Percentiles rank a stretch among this genome's conserved stretches.
These are phyloP conservation scores for Russula lepida DNA, from an alignment of 768 basidiomycete genomes.

Conservation along the genomic window DNA sequence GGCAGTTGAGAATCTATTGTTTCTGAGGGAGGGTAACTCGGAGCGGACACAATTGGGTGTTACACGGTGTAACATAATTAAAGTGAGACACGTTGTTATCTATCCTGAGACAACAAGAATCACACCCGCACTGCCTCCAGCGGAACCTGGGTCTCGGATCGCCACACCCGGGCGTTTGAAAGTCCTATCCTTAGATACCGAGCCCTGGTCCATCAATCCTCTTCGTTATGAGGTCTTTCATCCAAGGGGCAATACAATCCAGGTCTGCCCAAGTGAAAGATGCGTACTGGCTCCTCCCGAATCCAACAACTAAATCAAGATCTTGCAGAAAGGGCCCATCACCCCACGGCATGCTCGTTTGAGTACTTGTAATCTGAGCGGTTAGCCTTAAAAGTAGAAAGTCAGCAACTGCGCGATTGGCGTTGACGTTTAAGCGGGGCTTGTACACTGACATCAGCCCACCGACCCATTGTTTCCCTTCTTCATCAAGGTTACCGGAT, in stretches of 20 bases:
- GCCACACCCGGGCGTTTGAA: no score
- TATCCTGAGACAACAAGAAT: neutral
- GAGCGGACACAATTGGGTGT: neutral
- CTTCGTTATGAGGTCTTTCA: constrained; percentile 54
- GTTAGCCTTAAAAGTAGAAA: constrained; percentile 40
- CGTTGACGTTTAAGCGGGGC: neutral
- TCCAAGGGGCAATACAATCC: constrained; percentile 69
- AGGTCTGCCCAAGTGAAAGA: constrained; percentile 68
- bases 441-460: constrained; percentile 46
- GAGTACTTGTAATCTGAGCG: constrained; percentile 46
- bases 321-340: constrained; percentile 37
- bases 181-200: constrained; percentile 39
- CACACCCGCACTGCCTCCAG: neutral
- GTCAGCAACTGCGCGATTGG: neutral
- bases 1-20: constrained; percentile 5
- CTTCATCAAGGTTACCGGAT: constrained; percentile 43
- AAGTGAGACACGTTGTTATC: constrained; percentile 3
- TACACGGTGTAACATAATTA: constrained; percentile 3
- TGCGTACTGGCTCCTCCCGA: constrained; percentile 51
- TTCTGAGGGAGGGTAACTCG: neutral
- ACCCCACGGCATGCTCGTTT: constrained; percentile 32
- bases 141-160: neutral
- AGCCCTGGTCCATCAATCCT: constrained; percentile 66
- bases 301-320: constrained; percentile 38
- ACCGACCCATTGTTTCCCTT: constrained; percentile 66